phyloP scores from a whole-genome alignment of 345 rosid genomes.

The Eucalyptus microcorys region DNA sequence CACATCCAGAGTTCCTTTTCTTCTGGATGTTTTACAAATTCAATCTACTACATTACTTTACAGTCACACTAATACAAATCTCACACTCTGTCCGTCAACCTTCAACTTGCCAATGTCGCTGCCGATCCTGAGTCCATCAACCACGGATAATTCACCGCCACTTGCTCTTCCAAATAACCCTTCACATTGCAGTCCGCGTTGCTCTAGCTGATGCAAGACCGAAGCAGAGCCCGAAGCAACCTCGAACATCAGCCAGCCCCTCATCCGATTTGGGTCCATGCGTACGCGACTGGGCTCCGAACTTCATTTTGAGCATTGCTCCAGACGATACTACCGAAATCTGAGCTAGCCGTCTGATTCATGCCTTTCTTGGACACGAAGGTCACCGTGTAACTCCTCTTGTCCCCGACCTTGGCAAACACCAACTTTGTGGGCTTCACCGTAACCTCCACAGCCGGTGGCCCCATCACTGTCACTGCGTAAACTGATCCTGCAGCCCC shows the following conservation, averaged over 20 bases:
- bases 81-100: neutral
- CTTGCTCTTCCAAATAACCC: neutral
- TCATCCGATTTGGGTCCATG: constrained; percentile 35
- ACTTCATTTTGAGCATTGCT: constrained; percentile 46
- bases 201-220: neutral
- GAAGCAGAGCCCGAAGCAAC: neutral
- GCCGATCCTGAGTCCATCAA: neutral
- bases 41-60: neutral
- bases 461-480: constrained; percentile 26
- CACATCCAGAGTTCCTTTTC: neutral
- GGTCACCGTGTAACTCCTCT: constrained; percentile 62
- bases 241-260: neutral
- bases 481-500: constrained; percentile 54
- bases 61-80: neutral
- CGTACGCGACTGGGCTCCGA: constrained; percentile 62
- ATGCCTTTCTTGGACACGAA: constrained; percentile 46
- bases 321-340: constrained; percentile 71
- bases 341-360: constrained; percentile 12
- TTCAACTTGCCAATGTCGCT: neutral
- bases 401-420: constrained; percentile 50
- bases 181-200: neutral
- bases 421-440: constrained; percentile 48
- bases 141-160: neutral
- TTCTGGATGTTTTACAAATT: neutral
- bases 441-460: constrained; percentile 26